These are phyloP conservation scores for Fomitopsis pulvina DNA, from an alignment of 768 basidiomycete species.

Conservation along the genomic window DNA sequence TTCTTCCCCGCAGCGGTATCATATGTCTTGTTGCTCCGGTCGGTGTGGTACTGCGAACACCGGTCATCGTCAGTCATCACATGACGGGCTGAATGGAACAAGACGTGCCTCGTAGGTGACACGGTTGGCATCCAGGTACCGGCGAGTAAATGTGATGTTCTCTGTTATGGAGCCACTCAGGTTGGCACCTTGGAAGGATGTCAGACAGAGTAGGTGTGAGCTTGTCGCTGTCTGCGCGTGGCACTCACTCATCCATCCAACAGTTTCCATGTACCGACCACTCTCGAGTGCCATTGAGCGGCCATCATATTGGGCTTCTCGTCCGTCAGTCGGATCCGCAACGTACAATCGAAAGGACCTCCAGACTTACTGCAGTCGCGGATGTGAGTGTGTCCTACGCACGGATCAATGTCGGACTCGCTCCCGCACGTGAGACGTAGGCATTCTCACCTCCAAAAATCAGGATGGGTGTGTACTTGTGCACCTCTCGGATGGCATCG, in stretches of 20 bases:
- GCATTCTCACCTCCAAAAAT: conserved; percentile 62
- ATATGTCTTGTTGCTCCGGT: conserved; percentile 42
- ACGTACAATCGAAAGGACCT: not conserved
- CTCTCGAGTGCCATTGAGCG: conserved; percentile 78
- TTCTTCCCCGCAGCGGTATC: conserved; percentile 48
- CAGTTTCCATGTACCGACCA: conserved; percentile 89
- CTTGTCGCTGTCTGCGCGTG: not conserved
- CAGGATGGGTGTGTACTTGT: conserved; percentile 70
- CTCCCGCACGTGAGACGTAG: not conserved
- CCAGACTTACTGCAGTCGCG: conserved; percentile 72
- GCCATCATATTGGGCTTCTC: conserved; percentile 57
- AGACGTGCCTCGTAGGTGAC: conserved; percentile 61
- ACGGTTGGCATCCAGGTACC: conserved; percentile 78
- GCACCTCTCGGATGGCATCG: conserved; percentile 64
- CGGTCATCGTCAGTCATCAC: not conserved
- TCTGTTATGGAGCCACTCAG: conserved; percentile 35
- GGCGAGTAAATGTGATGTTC: conserved; percentile 56
- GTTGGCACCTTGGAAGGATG: conserved; percentile 36
- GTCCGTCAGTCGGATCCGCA: not conserved
- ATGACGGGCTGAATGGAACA: not conserved
- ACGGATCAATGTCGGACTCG: not conserved
- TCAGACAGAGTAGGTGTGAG: not conserved
- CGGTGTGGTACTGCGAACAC: conserved; percentile 57
- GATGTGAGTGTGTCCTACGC: conserved; percentile 61
- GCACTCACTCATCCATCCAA: conserved; percentile 69